phyloP scores from a whole-genome alignment of 2,329 filamentous ascomycete species.

The Fusarium keratoplasticum region DNA sequence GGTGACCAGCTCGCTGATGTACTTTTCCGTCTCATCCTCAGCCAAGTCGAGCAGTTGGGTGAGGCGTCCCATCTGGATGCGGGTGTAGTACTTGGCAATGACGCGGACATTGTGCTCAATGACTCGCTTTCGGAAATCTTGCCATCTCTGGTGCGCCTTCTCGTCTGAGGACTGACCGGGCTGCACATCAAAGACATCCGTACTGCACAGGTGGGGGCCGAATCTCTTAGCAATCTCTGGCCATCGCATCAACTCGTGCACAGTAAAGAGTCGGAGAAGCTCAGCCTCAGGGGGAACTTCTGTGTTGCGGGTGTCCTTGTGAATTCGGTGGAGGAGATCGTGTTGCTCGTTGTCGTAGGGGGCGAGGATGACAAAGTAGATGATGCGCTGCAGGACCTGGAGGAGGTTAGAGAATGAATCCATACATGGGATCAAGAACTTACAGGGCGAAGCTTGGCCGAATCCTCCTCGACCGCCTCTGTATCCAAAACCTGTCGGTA shows the following conservation, averaged over 20 bases:
- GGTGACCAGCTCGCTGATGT: conserved; percentile 96
- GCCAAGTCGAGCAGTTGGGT: conserved; percentile 91
- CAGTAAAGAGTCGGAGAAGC: conserved; percentile 92
- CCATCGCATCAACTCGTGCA: conserved; percentile 98
- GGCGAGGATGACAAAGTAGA: conserved; percentile 96
- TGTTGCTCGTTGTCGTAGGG: conserved; percentile 99
- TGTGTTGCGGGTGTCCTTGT: conserved; percentile 83
- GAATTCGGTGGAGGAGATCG: conserved; percentile 93
- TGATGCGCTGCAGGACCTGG: conserved; percentile 90
- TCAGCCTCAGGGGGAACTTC: conserved; percentile 84
- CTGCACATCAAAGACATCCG: conserved; percentile 86
- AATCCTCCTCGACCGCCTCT: conserved; percentile 91
- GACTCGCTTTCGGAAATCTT: conserved; percentile 95
- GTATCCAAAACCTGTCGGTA: conserved; percentile 98
- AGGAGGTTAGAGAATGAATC: conserved; percentile 24
- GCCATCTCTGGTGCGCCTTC: conserved; percentile 88
- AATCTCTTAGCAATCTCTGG: conserved; percentile 91
- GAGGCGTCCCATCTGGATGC: conserved; percentile 91
- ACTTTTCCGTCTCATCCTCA: conserved; percentile 98
- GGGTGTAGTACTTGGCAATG: conserved; percentile 98
- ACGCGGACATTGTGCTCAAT: conserved; percentile 99
- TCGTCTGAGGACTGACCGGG: conserved; percentile 75
- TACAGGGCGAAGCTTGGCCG: conserved; percentile 86
- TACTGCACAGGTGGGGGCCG: conserved; percentile 86
- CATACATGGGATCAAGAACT: conserved; percentile 45